These are phyloP conservation scores for Globisporangium canariense DNA, from an alignment of 352 stramenopile genomes.

Conservation along the genomic window DNA sequence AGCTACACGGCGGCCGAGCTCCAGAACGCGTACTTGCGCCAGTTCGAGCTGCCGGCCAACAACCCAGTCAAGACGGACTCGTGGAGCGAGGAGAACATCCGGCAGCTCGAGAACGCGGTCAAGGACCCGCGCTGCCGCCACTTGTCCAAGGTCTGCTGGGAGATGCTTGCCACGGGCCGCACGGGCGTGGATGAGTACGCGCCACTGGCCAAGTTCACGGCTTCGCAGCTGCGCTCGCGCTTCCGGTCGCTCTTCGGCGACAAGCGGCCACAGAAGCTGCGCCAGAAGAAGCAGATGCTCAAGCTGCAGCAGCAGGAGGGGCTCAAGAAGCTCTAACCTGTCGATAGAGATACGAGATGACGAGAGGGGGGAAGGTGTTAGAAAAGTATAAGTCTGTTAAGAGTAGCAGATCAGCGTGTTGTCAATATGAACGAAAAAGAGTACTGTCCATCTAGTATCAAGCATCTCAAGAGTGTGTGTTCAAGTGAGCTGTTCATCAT, in stretches of 20 bases:
- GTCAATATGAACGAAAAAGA: neutral
- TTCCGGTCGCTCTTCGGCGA: conserved; percentile 75
- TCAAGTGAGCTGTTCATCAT: neutral
- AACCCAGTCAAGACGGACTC: conserved; percentile 49
- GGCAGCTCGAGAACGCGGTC: conserved; percentile 59
- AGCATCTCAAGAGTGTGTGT: neutral
- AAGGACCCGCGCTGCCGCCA: conserved; percentile 72
- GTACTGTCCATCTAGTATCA: neutral
- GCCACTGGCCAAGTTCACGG: conserved; percentile 68
- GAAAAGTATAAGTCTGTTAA: neutral
- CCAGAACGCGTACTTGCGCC: conserved; percentile 60
- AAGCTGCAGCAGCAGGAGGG: conserved; percentile 53
- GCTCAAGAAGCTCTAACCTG: conserved; percentile 12
- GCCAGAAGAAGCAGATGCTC: conserved; percentile 60
- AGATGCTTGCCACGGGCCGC: conserved; percentile 65
- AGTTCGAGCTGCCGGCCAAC: conserved; percentile 56
- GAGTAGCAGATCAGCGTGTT: neutral
- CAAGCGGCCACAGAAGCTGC: conserved; percentile 69
- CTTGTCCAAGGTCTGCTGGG: conserved; percentile 75
- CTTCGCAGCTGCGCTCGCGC: conserved; percentile 72
- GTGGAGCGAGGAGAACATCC: conserved; percentile 71
- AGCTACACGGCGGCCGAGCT: conserved; percentile 68
- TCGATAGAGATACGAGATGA: neutral
- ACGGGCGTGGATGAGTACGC: conserved; percentile 72
- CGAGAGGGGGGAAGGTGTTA: neutral